Conservation (phyloP, 2,329 filamentous ascomycete genomes). For the Paracorniculantispora psalliotae region DNA sequence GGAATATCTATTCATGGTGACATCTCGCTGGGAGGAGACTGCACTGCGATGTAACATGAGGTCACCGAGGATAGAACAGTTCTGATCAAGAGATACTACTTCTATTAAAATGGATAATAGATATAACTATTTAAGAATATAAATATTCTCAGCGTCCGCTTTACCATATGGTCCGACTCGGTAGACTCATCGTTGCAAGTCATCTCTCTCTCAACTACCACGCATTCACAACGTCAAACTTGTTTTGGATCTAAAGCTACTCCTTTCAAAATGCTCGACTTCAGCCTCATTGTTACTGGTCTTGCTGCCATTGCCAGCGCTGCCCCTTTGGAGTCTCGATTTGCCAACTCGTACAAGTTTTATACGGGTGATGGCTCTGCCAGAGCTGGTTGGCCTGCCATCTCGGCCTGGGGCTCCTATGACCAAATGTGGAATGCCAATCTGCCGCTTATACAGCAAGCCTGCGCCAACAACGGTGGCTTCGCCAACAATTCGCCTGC, state of each 20-base stretch:
- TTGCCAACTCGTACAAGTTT: conserved; percentile 16
- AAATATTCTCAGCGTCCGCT: not conserved
- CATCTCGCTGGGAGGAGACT: not conserved
- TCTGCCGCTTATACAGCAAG: conserved; percentile 12
- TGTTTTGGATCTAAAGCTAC: not conserved
- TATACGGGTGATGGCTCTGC: conserved; percentile 20
- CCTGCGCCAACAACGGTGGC: conserved; percentile 10
- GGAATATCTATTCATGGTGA: not conserved
- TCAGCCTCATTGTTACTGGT: not conserved
- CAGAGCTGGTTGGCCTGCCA: conserved; percentile 19
- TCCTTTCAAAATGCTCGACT: not conserved
- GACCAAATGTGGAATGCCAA: conserved; percentile 17
- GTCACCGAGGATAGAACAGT: not conserved
- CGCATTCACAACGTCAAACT: not conserved
- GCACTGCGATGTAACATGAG: not conserved
- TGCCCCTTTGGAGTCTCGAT: not conserved
- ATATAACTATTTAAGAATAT: not conserved
- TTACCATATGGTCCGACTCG: not conserved
- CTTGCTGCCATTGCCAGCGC: not conserved
- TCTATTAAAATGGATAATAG: not conserved
- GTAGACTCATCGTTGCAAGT: not conserved
- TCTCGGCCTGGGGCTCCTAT: conserved; percentile 15
- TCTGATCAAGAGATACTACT: not conserved
- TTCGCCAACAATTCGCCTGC: not conserved
- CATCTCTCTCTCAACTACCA: not conserved